Percentiles rank a stretch among this genome's conserved stretches.
Evolutionary conservation across 352 stramenopile species (phyloP).

Genomic region (Phytophthora citrophthora): DNA sequence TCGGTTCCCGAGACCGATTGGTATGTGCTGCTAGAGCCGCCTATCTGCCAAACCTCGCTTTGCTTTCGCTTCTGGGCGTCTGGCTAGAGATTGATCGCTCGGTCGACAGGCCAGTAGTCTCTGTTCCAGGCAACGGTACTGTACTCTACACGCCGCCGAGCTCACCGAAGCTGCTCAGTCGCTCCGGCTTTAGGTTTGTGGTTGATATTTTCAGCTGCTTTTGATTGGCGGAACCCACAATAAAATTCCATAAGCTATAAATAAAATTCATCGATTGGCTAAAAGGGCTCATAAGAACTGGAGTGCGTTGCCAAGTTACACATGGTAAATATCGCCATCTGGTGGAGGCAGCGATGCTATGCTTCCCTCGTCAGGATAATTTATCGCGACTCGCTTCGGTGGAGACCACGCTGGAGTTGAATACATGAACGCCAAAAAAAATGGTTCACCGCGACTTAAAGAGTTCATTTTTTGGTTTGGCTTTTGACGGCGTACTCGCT

Average conservation of each 20-base stretch:
- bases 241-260: not conserved
- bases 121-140: not conserved
- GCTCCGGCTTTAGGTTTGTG: slow-evolving; percentile 34
- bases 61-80: slow-evolving; percentile 19
- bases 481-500: slow-evolving; percentile 2
- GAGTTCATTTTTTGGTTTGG: not conserved
- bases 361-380: slow-evolving; percentile 17
- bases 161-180: not conserved
- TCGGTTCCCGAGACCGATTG: slow-evolving; percentile 24
- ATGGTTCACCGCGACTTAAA: not conserved
- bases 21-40: slow-evolving; percentile 16
- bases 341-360: slow-evolving; percentile 17
- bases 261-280: slow-evolving; percentile 32
- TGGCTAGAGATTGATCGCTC: slow-evolving; percentile 16
- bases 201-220: slow-evolving; percentile 3
- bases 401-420: not conserved
- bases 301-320: slow-evolving; percentile 25
- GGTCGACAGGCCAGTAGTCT: slow-evolving; percentile 16
- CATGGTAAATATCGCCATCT: slow-evolving; percentile 21
- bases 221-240: slow-evolving; percentile 17
- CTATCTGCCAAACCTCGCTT: slow-evolving; percentile 34
- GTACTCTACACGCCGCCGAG: slow-evolving; percentile 14
- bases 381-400: slow-evolving; percentile 6
- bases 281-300: slow-evolving; percentile 16
- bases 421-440: not conserved